A percentile compares a stretch with the other conserved stretches of the same genome.
These are phyloP conservation scores for Arthrobotrys iridis DNA, from an alignment of 2,329 filamentous ascomycete genomes.

Conservation along the genomic window DNA sequence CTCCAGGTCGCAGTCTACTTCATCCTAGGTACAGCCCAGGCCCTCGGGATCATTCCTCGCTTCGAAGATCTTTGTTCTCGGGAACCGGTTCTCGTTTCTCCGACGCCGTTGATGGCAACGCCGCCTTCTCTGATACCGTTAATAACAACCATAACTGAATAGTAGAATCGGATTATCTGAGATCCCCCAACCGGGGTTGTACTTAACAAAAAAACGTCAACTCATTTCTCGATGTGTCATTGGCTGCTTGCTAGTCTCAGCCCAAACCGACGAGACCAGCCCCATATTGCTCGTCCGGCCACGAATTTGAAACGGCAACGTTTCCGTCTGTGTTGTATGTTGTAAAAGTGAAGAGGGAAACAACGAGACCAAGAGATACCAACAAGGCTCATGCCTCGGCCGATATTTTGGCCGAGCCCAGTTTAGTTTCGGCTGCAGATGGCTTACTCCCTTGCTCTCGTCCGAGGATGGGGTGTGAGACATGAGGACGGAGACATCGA, in stretches of 20 bases:
- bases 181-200: too few species aligned
- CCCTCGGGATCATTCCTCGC: background rate
- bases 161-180: too few species aligned
- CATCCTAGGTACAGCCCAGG: background rate
- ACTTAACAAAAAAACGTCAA: too few species aligned
- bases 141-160: background rate
- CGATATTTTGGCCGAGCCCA: background rate
- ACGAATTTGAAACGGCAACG: too few species aligned
- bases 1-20: background rate
- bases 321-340: background rate
- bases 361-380: background rate
- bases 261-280: too few species aligned
- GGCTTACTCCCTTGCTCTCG: background rate
- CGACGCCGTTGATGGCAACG: background rate
- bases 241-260: too few species aligned
- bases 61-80: conserved; percentile 18
- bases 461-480: background rate
- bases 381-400: too few species aligned
- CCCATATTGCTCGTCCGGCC: too few species aligned
- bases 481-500: background rate
- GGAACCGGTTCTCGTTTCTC: conserved; percentile 7
- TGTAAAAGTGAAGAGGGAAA: background rate
- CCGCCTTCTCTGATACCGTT: too few species aligned
- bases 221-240: too few species aligned
- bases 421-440: background rate